These are phyloP conservation scores for Ogataea allantospora DNA, from an alignment of 805 yeast species.

Conservation along the genomic window DNA sequence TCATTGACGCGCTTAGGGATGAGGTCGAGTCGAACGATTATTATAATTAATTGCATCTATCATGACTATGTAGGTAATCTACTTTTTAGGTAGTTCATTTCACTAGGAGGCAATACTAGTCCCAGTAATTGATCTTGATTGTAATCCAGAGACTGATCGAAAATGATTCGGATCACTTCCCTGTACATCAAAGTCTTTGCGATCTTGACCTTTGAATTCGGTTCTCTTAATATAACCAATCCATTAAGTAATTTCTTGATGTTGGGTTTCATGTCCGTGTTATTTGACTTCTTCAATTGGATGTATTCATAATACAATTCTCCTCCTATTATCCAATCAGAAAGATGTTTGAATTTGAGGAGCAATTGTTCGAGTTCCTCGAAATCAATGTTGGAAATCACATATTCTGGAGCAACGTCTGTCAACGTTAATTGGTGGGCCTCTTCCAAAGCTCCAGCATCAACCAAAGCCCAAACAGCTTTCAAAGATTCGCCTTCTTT, in stretches of 20 bases:
- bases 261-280: slow-evolving; percentile 15
- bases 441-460: slow-evolving; percentile 56
- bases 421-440: slow-evolving; percentile 61
- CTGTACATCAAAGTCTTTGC: slow-evolving; percentile 55
- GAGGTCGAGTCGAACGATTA: slow-evolving; percentile 20
- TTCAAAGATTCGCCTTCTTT: slow-evolving; percentile 49
- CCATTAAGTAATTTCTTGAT: slow-evolving; percentile 44
- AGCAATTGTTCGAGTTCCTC: slow-evolving; percentile 37
- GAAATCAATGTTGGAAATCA: slow-evolving; percentile 45
- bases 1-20: slow-evolving; percentile 70
- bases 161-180: slow-evolving; percentile 42
- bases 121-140: slow-evolving; percentile 36
- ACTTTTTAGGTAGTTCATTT: slow-evolving; percentile 36
- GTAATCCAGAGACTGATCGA: slow-evolving; percentile 30
- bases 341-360: slow-evolving; percentile 41
- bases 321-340: slow-evolving; percentile 57
- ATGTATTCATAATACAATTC: slow-evolving; percentile 56
- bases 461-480: slow-evolving; percentile 60
- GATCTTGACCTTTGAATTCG: slow-evolving; percentile 40
- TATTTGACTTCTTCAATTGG: slow-evolving; percentile 26
- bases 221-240: slow-evolving; percentile 41
- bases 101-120: slow-evolving; percentile 47
- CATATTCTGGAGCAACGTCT: slow-evolving; percentile 69
- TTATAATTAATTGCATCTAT: slow-evolving; percentile 7
- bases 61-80: slow-evolving; percentile 16